These are phyloP conservation scores for Calonectria multiphialidica DNA, from an alignment of 2,329 filamentous ascomycete genomes.

Conservation along the genomic window DNA sequence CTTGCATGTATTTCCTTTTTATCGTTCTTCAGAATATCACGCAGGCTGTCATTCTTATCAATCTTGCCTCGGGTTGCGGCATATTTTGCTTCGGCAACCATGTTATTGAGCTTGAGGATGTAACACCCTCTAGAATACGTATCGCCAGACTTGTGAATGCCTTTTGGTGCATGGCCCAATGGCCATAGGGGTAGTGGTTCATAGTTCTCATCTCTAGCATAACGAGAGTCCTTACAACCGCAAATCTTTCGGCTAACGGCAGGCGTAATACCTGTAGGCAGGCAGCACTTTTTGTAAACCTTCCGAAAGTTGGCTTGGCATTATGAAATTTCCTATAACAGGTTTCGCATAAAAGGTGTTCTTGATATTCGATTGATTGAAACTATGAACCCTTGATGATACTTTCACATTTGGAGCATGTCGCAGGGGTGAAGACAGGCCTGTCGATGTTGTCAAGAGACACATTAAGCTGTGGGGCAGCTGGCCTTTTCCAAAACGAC, in stretches of 20 bases:
- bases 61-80: not conserved
- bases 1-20: not conserved
- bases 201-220: too few species aligned
- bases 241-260: not conserved
- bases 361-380: not conserved
- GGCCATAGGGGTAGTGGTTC: not conserved
- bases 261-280: not conserved
- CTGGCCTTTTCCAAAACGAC: not conserved
- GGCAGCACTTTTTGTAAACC: not conserved
- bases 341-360: not conserved
- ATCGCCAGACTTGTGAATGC: too few species aligned
- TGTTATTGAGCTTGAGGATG: not conserved
- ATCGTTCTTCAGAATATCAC: not conserved
- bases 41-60: not conserved
- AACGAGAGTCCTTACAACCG: too few species aligned
- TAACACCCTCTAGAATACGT: not conserved
- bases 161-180: not conserved
- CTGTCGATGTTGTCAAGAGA: not conserved
- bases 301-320: not conserved
- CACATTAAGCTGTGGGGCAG: not conserved
- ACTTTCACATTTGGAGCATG: not conserved
- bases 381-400: not conserved
- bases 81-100: not conserved
- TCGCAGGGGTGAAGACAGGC: not conserved
- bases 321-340: not conserved